These are phyloP conservation scores for Garcia nutans DNA, from an alignment of 345 rosid genomes.

Conservation along the genomic window DNA sequence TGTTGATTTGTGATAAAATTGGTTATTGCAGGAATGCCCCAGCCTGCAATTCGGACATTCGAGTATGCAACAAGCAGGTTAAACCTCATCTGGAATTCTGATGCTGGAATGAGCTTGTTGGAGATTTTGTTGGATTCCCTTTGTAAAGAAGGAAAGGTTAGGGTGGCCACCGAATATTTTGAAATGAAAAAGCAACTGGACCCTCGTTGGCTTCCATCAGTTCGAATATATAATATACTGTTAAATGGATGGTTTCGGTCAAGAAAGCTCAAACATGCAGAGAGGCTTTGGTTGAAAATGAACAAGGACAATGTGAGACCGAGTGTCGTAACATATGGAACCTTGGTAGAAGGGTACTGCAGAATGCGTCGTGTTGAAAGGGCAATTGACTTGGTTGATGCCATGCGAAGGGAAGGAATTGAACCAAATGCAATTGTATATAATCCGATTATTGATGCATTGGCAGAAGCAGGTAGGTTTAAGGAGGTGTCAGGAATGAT, in stretches of 20 bases:
- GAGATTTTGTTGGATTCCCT: conserved; percentile 79
- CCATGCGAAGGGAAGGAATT: conserved; percentile 64
- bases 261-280: conserved; percentile 64
- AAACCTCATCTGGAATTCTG: conserved; percentile 32
- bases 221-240: conserved; percentile 59
- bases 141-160: conserved; percentile 73
- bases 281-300: conserved; percentile 72
- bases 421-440: conserved; percentile 54
- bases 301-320: conserved; percentile 51
- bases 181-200: conserved; percentile 35
- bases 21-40: conserved; percentile 54
- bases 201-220: conserved; percentile 52
- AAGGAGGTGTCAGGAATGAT: conserved; percentile 64
- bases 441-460: conserved; percentile 74
- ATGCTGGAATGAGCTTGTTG: conserved; percentile 40
- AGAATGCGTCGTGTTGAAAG: conserved; percentile 59
- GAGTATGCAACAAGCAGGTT: conserved; percentile 50
- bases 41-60: conserved; percentile 64
- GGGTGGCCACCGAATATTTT: conserved; percentile 52
- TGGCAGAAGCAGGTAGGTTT: conserved; percentile 73
- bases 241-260: conserved; percentile 83
- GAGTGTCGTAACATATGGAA: conserved; percentile 69
- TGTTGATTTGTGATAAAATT: background rate
- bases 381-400: conserved; percentile 62
- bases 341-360: conserved; percentile 81